These are phyloP conservation scores for Cordyceps farinosa DNA, from an alignment of 2,329 filamentous ascomycete genomes.

Conservation along the genomic window DNA sequence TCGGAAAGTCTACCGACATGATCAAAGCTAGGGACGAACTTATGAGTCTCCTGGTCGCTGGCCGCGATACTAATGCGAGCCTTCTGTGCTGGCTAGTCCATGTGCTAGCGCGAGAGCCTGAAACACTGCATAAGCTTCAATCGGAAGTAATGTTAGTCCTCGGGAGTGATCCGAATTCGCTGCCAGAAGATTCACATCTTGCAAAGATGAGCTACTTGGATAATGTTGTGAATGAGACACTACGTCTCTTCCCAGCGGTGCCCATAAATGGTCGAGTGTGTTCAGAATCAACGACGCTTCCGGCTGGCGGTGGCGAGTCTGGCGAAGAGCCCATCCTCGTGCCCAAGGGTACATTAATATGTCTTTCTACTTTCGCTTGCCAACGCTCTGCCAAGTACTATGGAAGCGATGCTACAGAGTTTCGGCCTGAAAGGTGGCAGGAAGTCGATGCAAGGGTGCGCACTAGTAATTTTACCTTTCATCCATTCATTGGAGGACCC, in stretches of 20 bases:
- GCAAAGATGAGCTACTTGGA: conserved; percentile 12
- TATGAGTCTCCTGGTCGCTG: conserved; percentile 12
- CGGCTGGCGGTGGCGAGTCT: conserved; percentile 6
- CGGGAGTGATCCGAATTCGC: neutral
- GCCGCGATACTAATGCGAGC: conserved; percentile 10
- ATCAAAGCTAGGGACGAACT: conserved; percentile 10
- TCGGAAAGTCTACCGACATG: conserved; percentile 3
- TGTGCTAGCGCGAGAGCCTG: conserved; percentile 12
- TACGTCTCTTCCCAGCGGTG: conserved; percentile 15
- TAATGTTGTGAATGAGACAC: conserved; percentile 13
- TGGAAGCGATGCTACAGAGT: conserved; percentile 1
- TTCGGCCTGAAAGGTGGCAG: conserved; percentile 10
- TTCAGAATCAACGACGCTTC: conserved; percentile 5
- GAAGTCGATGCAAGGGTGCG: neutral
- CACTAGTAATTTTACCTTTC: conserved; percentile 16
- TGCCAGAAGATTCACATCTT: conserved; percentile 8
- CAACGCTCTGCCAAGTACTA: conserved; percentile 11
- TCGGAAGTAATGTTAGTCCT: conserved; percentile 8
- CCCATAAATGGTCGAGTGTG: conserved; percentile 18
- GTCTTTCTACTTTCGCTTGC: conserved; percentile 11
- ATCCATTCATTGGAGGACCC: conserved; percentile 18
- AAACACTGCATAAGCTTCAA: conserved; percentile 7
- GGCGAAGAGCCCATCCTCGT: conserved; percentile 12
- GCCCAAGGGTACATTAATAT: conserved; percentile 10
- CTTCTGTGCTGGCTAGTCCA: conserved; percentile 18